A percentile compares a stretch with the other conserved stretches of the same genome.
Conservation (phyloP, 352 stramenopile species). For the Thraustotheca clavata region DNA sequence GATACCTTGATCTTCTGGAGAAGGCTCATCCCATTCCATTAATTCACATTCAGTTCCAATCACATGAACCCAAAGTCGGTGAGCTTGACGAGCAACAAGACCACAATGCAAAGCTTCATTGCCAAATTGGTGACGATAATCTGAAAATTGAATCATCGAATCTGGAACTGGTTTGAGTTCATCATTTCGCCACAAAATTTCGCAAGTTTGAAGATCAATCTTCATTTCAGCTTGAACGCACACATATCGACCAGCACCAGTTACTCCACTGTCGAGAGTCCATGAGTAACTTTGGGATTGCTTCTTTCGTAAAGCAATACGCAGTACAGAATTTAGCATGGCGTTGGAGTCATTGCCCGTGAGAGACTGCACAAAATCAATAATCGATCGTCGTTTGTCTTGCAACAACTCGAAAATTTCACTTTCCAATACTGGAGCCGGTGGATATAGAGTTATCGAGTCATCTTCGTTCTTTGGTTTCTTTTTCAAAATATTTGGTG, state of each 20-base stretch:
- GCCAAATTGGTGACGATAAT: constrained; percentile 80
- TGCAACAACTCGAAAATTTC: constrained; percentile 83
- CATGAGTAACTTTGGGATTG: constrained; percentile 61
- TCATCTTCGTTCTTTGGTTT: constrained; percentile 1
- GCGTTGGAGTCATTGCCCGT: background rate
- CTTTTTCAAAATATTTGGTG: constrained; percentile 70
- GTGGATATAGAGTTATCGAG: constrained; percentile 27
- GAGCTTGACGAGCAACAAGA: constrained; percentile 74
- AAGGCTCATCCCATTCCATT: constrained; percentile 82
- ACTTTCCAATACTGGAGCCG: constrained; percentile 74
- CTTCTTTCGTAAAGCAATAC: constrained; percentile 53
- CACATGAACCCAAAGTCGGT: constrained; percentile 85
- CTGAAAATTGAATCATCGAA: constrained; percentile 83
- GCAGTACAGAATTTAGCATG: constrained; percentile 47
- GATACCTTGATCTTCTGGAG: constrained; percentile 65
- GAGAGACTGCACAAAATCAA: constrained; percentile 39
- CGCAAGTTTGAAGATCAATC: constrained; percentile 74
- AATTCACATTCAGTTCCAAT: constrained; percentile 81
- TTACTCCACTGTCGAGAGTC: constrained; percentile 43
- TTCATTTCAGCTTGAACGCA: constrained; percentile 76
- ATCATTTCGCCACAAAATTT: constrained; percentile 88
- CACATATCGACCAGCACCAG: constrained; percentile 51
- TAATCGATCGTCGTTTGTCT: constrained; percentile 61
- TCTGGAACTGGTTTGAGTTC: constrained; percentile 86
- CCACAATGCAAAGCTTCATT: constrained; percentile 82